Percentiles rank a stretch among this genome's conserved stretches.
Evolutionary conservation across 2,329 filamentous ascomycete genomes (phyloP).

Genomic region (Fusarium sp.): DNA sequence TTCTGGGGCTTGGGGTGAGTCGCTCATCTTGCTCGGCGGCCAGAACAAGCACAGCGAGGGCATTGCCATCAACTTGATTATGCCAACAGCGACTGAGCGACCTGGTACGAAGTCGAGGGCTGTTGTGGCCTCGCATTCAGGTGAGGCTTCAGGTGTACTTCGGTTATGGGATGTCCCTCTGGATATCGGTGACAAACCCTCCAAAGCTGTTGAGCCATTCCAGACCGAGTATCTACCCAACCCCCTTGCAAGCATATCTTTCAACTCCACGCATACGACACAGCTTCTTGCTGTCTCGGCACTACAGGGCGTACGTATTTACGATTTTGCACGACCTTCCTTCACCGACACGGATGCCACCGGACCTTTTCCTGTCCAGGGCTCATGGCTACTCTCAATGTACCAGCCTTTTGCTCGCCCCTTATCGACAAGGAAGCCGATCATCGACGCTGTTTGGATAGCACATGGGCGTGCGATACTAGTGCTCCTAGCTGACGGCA

Average conservation of each 20-base stretch:
- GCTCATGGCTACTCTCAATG: slow-evolving; percentile 73
- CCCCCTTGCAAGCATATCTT: slow-evolving; percentile 67
- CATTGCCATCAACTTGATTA: slow-evolving; percentile 65
- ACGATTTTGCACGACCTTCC: slow-evolving; percentile 68
- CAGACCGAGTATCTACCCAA: slow-evolving; percentile 69
- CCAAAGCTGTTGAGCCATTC: slow-evolving; percentile 60
- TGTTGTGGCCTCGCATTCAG: slow-evolving; percentile 70
- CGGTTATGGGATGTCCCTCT: slow-evolving; percentile 69
- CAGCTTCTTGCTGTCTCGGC: slow-evolving; percentile 69
- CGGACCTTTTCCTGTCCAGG: slow-evolving; percentile 66
- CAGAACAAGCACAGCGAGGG: slow-evolving; percentile 66
- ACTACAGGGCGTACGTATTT: slow-evolving; percentile 68
- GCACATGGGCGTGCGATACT: slow-evolving; percentile 69
- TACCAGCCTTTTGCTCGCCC: slow-evolving; percentile 67
- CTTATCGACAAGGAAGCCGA: slow-evolving; percentile 64
- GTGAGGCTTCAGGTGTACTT: slow-evolving; percentile 69
- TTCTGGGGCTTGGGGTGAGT: slow-evolving; percentile 73
- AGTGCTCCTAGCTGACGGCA: slow-evolving; percentile 69
- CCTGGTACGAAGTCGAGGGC: slow-evolving; percentile 54
- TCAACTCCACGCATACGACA: slow-evolving; percentile 69
- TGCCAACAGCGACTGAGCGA: slow-evolving; percentile 56
- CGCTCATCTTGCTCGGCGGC: slow-evolving; percentile 64
- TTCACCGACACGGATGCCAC: slow-evolving; percentile 63
- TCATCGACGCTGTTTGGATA: slow-evolving; percentile 73
- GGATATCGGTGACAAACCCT: slow-evolving; percentile 51